Conservation (phyloP, 345 rosid species). For the Litchi chinensis region DNA sequence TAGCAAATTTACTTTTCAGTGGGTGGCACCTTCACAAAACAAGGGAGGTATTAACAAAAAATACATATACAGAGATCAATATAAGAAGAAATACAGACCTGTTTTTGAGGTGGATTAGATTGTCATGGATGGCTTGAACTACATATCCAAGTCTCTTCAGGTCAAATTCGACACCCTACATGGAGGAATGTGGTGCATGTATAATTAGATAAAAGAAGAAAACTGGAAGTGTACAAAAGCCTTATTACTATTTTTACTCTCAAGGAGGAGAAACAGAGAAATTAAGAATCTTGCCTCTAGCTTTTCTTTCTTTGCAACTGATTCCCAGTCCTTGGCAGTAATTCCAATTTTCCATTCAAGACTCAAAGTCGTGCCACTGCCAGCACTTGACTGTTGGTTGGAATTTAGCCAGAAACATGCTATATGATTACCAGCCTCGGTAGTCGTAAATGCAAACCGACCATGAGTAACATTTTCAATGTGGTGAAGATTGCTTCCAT, state of each 20-base stretch:
- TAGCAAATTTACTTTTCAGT: not conserved
- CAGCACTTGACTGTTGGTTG: slow-evolving; percentile 32
- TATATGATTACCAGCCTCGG: slow-evolving; percentile 67
- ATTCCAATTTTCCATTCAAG: slow-evolving; percentile 92
- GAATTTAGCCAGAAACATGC: slow-evolving; percentile 77
- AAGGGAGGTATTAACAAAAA: not conserved
- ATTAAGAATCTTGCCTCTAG: slow-evolving; percentile 61
- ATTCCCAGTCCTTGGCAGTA: slow-evolving; percentile 95
- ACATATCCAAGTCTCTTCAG: slow-evolving; percentile 70
- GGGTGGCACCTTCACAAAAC: not conserved
- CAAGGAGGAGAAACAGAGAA: not conserved
- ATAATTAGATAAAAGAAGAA: not conserved
- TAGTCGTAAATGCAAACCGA: slow-evolving; percentile 73
- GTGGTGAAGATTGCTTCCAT: slow-evolving; percentile 70
- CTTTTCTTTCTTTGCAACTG: slow-evolving; percentile 89
- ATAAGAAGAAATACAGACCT: slow-evolving; percentile 33
- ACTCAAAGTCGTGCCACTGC: slow-evolving; percentile 50
- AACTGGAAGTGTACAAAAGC: slow-evolving; percentile 7
- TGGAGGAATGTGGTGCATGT: not conserved
- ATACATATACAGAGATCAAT: not conserved
- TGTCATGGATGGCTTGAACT: slow-evolving; percentile 64
- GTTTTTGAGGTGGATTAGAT: slow-evolving; percentile 56
- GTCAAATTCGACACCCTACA: slow-evolving; percentile 89
- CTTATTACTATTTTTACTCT: not conserved
- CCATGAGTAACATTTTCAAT: slow-evolving; percentile 62